A percentile compares a stretch with the other conserved stretches of the same genome.
phyloP scores from a whole-genome alignment of 768 basidiomycete genomes.

The Phanerochaete sordida region DNA sequence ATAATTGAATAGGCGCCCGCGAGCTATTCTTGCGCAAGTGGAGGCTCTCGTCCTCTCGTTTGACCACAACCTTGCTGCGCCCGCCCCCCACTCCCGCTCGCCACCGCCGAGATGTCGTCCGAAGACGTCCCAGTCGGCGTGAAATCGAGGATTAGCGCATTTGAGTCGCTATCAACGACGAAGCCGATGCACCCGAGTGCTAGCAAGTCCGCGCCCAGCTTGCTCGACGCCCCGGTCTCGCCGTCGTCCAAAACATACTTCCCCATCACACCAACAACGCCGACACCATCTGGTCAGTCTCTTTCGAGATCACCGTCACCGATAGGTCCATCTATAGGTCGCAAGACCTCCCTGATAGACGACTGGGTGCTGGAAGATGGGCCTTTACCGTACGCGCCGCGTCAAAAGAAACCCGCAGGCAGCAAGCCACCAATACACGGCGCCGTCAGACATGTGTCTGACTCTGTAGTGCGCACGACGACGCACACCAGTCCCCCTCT shows the following conservation, averaged over 20 bases:
- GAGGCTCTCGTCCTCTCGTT: not conserved
- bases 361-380: slow-evolving; percentile 74
- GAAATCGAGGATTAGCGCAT: slow-evolving; percentile 60
- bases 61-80: not conserved
- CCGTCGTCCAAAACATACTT: slow-evolving; percentile 38
- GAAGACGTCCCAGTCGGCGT: slow-evolving; percentile 37
- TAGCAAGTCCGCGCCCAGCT: slow-evolving; percentile 21
- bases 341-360: slow-evolving; percentile 62
- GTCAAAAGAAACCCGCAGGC: slow-evolving; percentile 11
- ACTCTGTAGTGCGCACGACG: slow-evolving; percentile 11
- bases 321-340: slow-evolving; percentile 21
- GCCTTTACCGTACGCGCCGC: slow-evolving; percentile 26
- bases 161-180: slow-evolving; percentile 47
- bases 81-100: not conserved
- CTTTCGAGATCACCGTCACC: slow-evolving; percentile 22
- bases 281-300: slow-evolving; percentile 11
- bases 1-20: slow-evolving; percentile 1
- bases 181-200: slow-evolving; percentile 21
- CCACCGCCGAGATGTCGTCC: slow-evolving; percentile 4
- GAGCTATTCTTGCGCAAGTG: not conserved
- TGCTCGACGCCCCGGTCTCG: slow-evolving; percentile 50
- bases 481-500: slow-evolving; percentile 33
- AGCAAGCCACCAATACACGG: slow-evolving; percentile 13
- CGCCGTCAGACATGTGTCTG: slow-evolving; percentile 18
- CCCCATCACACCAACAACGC: slow-evolving; percentile 37